phyloP scores from a whole-genome alignment of 176 grass and related monocot species.

The Rhynchospora breviuscula region DNA sequence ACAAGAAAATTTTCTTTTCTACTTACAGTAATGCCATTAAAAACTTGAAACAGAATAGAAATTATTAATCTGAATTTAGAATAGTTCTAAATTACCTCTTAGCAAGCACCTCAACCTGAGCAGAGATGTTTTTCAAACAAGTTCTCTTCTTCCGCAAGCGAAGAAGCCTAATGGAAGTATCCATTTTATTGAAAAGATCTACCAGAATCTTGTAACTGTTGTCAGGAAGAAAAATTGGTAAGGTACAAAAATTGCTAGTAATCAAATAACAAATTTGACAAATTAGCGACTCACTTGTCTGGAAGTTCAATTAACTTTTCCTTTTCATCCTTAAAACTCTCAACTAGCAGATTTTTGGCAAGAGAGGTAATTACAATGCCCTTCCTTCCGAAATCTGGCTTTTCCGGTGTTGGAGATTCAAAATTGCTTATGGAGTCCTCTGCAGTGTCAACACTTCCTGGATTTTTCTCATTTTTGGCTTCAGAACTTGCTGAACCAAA shows the following conservation, averaged over 20 bases:
- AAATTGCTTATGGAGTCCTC: conserved; percentile 34
- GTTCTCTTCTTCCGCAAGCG: conserved; percentile 53
- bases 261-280: not conserved
- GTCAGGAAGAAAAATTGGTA: conserved; percentile 21
- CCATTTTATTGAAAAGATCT: conserved; percentile 70
- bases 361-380: conserved; percentile 46
- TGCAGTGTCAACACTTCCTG: conserved; percentile 26
- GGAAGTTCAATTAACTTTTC: conserved; percentile 39
- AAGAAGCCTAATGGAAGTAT: conserved; percentile 87
- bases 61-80: not conserved
- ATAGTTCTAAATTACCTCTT: conserved; percentile 54
- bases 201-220: conserved; percentile 50
- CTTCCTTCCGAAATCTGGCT: conserved; percentile 55
- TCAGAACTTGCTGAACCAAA: conserved; percentile 19
- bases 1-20: not conserved
- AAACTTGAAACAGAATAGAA: not conserved
- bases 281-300: conserved; percentile 49
- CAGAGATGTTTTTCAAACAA: conserved; percentile 63
- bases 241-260: conserved; percentile 15
- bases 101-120: conserved; percentile 72
- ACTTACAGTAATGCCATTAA: not conserved
- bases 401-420: conserved; percentile 77
- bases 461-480: conserved; percentile 27
- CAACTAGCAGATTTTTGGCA: conserved; percentile 46
- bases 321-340: conserved; percentile 51